Conservation (phyloP, 768 basidiomycete genomes). For the Mycena metata region DNA sequence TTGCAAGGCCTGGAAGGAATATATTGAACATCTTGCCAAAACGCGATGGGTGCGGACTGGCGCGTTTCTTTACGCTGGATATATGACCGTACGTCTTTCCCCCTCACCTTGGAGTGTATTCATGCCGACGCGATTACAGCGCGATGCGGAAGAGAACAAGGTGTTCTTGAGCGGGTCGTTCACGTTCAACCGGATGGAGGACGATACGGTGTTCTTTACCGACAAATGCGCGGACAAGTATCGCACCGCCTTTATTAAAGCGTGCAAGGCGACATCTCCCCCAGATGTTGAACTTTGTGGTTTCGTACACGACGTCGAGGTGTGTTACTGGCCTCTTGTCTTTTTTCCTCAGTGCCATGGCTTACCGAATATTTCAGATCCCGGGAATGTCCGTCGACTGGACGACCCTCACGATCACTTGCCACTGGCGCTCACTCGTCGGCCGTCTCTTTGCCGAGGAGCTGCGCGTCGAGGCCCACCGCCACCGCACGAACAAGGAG, state of each 20-base stretch:
- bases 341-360: not conserved
- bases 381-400: constrained; percentile 31
- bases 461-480: constrained; percentile 27
- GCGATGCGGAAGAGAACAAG: constrained; percentile 9
- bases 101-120: too few relatives aligned
- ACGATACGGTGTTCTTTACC: constrained; percentile 16
- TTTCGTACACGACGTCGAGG: constrained; percentile 33
- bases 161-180: constrained; percentile 22
- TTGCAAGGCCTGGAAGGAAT: constrained; percentile 32
- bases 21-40: constrained; percentile 21
- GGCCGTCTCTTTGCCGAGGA: constrained; percentile 31
- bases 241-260: constrained; percentile 6
- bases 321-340: not conserved
- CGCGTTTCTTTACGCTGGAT: constrained; percentile 11
- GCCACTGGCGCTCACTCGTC: constrained; percentile 31
- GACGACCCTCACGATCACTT: constrained; percentile 33
- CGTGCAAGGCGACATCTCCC: constrained; percentile 12
- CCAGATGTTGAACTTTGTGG: constrained; percentile 28
- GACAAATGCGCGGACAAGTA: constrained; percentile 11
- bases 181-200: constrained; percentile 22
- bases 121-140: constrained; percentile 2
- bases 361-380: constrained; percentile 4
- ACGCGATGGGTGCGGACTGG: constrained; percentile 20
- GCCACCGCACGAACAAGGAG: not conserved
- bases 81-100: constrained; percentile 20